These are phyloP conservation scores for Rhynchospora tenuis DNA, from an alignment of 176 grass and related monocot genomes.

Conservation along the genomic window DNA sequence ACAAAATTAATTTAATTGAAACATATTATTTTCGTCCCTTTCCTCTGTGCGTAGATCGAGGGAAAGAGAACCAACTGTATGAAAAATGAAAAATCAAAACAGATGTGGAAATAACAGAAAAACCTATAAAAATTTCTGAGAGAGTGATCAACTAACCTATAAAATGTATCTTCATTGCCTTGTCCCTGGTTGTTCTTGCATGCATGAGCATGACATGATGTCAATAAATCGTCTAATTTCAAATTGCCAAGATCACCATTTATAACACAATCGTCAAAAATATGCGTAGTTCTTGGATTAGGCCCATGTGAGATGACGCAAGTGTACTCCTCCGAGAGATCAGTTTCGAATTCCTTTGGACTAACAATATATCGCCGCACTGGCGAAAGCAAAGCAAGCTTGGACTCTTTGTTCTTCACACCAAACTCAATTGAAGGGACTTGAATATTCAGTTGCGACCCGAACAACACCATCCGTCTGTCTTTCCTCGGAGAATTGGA, in stretches of 20 bases:
- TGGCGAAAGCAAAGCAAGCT: conserved; percentile 56
- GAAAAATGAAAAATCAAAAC: background rate
- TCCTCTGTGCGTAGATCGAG: conserved; percentile 21
- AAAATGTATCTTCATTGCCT: conserved; percentile 47
- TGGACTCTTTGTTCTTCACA: conserved; percentile 70
- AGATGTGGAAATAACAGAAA: background rate
- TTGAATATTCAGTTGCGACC: conserved; percentile 79
- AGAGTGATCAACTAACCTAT: conserved; percentile 39
- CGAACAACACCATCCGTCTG: conserved; percentile 60
- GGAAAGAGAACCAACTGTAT: background rate
- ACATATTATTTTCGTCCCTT: conserved; percentile 17
- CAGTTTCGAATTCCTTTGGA: conserved; percentile 47
- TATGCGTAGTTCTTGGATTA: conserved; percentile 78
- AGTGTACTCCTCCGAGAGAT: conserved; percentile 85
- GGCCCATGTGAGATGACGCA: conserved; percentile 92
- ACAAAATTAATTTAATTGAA: conserved; percentile 32
- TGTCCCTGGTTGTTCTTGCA: conserved; percentile 56
- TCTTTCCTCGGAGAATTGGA: conserved; percentile 15
- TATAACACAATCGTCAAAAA: conserved; percentile 79
- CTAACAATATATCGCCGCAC: conserved; percentile 49
- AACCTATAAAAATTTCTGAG: background rate
- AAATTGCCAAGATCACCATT: conserved; percentile 23
- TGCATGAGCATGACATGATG: conserved; percentile 55
- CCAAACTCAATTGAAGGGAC: conserved; percentile 87
- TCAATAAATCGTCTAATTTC: conserved; percentile 34